Conservation (phyloP, 129 eudicot genomes). For the Flaveria sonorensis region DNA sequence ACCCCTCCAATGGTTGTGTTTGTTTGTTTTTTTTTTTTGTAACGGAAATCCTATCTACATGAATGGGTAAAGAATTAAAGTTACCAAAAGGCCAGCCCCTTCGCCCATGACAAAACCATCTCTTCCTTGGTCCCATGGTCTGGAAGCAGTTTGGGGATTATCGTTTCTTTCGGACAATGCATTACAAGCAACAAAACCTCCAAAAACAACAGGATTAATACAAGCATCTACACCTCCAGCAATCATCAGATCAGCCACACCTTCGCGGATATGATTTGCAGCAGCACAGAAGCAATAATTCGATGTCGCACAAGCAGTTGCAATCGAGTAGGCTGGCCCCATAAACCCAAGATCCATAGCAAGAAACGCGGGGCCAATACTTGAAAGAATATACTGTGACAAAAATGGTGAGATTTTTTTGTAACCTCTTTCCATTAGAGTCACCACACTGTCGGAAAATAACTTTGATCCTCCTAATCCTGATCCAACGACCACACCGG, state of each 20-base stretch:
- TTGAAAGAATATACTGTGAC: slow-evolving; percentile 47
- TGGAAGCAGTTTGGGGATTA: slow-evolving; percentile 40
- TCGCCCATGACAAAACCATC: slow-evolving; percentile 52
- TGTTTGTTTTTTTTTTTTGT: too few relatives aligned
- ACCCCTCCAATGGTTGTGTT: too few relatives aligned
- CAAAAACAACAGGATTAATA: slow-evolving; percentile 26
- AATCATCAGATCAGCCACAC: slow-evolving; percentile 43
- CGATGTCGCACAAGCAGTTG: slow-evolving; percentile 48
- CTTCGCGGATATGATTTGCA: slow-evolving; percentile 46
- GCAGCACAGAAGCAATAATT: slow-evolving; percentile 41
- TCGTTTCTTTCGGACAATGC: slow-evolving; percentile 41
- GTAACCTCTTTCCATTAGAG: slow-evolving; percentile 64
- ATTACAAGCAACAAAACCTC: slow-evolving; percentile 38
- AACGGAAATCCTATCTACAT: too few relatives aligned
- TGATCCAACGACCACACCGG: slow-evolving; percentile 82
- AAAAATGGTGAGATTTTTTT: slow-evolving; percentile 53
- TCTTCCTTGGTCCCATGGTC: slow-evolving; percentile 53
- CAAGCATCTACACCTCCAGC: slow-evolving; percentile 44
- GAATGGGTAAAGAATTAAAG: not conserved
- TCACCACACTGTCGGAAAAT: slow-evolving; percentile 61
- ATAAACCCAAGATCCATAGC: slow-evolving; percentile 56
- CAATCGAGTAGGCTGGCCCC: slow-evolving; percentile 48
- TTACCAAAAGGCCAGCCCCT: slow-evolving; percentile 51
- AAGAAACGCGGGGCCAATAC: slow-evolving; percentile 77
- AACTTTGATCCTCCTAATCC: slow-evolving; percentile 66